A percentile compares a stretch with the other conserved stretches of the same genome.
Conservation (phyloP, 2,329 filamentous ascomycete genomes). For the Pseudogymnoascus sp. region DNA sequence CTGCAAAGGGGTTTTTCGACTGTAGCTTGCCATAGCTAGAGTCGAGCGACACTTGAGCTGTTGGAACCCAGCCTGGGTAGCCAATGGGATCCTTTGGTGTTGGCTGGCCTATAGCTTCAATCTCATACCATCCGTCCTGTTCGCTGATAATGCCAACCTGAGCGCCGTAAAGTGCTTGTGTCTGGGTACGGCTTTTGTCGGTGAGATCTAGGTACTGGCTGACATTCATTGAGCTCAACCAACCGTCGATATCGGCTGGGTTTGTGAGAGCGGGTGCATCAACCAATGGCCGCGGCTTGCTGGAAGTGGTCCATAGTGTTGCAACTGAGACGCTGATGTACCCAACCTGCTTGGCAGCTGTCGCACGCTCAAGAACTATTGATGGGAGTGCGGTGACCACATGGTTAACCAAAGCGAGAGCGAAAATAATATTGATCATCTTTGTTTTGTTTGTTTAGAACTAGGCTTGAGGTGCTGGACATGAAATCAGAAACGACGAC, state of each 20-base stretch:
- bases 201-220: neutral
- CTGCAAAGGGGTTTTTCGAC: neutral
- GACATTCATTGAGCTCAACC: neutral
- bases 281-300: neutral
- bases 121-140: conserved; percentile 1
- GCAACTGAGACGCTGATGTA: neutral
- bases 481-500: neutral
- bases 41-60: neutral
- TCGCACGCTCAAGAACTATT: neutral
- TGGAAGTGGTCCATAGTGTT: neutral
- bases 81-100: neutral
- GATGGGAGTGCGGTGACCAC: neutral
- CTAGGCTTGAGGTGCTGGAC: neutral
- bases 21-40: neutral
- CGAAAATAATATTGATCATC: neutral
- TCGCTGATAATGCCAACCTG: neutral
- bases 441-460: neutral
- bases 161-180: neutral
- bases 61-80: neutral
- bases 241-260: neutral
- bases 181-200: neutral
- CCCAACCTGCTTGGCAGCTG: neutral
- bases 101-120: neutral
- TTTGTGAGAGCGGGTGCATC: neutral
- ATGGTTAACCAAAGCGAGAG: neutral